phyloP scores from a whole-genome alignment of 2,329 filamentous ascomycete genomes.

The Ophiostoma himal-ulmi region DNA sequence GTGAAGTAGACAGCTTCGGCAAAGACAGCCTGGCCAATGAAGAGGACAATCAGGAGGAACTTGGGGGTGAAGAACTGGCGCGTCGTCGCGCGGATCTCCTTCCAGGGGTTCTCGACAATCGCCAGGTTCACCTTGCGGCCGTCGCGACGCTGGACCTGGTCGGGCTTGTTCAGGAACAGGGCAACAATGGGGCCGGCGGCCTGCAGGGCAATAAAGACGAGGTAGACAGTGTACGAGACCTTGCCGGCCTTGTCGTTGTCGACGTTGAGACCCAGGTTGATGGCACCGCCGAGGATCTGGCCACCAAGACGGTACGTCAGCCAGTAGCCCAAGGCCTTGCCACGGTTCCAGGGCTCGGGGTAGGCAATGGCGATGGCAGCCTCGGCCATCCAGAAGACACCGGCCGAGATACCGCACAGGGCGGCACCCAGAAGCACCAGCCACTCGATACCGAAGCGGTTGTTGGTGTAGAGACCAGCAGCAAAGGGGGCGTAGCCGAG shows the following conservation, averaged over 20 bases:
- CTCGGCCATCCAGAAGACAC: constrained; percentile 71
- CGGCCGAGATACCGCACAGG: constrained; percentile 63
- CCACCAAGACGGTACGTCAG: constrained; percentile 49
- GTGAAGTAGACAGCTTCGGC: constrained; percentile 68
- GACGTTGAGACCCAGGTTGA: constrained; percentile 63
- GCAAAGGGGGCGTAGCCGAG: constrained; percentile 66
- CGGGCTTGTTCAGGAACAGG: constrained; percentile 55
- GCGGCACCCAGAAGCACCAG: constrained; percentile 62
- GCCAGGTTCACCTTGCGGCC: constrained; percentile 55
- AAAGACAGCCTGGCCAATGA: constrained; percentile 67
- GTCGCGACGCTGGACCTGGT: constrained; percentile 59
- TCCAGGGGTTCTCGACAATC: constrained; percentile 51
- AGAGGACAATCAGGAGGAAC: constrained; percentile 59
- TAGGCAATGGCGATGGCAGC: constrained; percentile 68
- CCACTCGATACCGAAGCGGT: constrained; percentile 64
- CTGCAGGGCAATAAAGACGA: constrained; percentile 66
- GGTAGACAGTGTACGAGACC: constrained; percentile 63
- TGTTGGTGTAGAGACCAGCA: constrained; percentile 66
- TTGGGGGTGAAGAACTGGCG: constrained; percentile 54
- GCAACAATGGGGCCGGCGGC: constrained; percentile 59
- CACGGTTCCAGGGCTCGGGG: constrained; percentile 62
- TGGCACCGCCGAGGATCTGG: constrained; percentile 65
- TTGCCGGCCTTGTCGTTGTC: constrained; percentile 45
- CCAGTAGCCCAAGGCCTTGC: constrained; percentile 63
- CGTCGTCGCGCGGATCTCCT: constrained; percentile 55